These are phyloP conservation scores for Dorcoceras hygrometricum DNA, from an alignment of 257 asterid species.

Conservation along the genomic window DNA sequence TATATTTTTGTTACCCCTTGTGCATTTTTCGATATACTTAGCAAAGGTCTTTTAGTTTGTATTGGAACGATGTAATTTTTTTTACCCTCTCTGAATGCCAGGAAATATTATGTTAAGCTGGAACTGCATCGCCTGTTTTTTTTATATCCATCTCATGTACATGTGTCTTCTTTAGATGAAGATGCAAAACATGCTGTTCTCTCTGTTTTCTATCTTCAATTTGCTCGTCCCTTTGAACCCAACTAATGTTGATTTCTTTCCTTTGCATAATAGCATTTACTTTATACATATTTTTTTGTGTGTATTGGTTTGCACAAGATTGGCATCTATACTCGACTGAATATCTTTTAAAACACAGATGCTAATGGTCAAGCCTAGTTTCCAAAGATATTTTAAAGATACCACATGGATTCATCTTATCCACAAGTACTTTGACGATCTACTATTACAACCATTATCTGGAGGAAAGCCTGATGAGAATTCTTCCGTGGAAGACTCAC, in stretches of 20 bases:
- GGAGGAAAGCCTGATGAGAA: conserved; percentile 33
- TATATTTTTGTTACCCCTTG: too few relatives aligned
- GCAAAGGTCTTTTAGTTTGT: too few relatives aligned
- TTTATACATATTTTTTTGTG: neutral
- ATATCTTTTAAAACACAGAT: conserved; percentile 43
- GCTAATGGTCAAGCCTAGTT: conserved; percentile 69
- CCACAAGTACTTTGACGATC: conserved; percentile 62
- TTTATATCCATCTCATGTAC: too few relatives aligned
- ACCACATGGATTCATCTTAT: conserved; percentile 61
- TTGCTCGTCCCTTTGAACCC: too few relatives aligned
- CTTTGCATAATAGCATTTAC: neutral
- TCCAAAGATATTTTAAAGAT: conserved; percentile 35
- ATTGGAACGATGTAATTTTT: too few relatives aligned
- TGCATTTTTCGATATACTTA: too few relatives aligned
- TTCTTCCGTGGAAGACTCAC: conserved; percentile 67
- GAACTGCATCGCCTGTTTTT: too few relatives aligned
- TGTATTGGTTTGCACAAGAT: neutral
- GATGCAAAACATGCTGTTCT: too few relatives aligned
- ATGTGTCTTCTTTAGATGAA: too few relatives aligned
- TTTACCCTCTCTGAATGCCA: too few relatives aligned
- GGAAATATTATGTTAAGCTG: too few relatives aligned
- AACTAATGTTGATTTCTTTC: neutral
- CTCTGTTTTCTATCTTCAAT: too few relatives aligned
- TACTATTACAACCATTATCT: conserved; percentile 49
- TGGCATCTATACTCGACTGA: conserved; percentile 19